Conservation (phyloP, 2,329 filamentous ascomycete species). For the Hypoxylon sp. region DNA sequence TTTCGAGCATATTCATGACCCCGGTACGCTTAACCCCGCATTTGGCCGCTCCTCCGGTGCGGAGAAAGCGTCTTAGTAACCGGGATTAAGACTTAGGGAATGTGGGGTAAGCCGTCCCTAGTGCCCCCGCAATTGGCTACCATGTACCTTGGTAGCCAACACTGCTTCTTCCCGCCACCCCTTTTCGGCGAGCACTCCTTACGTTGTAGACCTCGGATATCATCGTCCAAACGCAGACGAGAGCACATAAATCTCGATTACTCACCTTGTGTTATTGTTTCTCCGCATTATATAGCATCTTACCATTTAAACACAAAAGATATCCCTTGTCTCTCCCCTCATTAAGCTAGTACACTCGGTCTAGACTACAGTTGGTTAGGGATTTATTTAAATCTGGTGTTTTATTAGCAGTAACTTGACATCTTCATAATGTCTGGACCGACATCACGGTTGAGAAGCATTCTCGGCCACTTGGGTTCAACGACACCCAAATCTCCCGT, state of each 20-base stretch:
- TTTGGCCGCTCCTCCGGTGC: slow-evolving; percentile 10
- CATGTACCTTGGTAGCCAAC: background rate
- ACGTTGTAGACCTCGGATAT: background rate
- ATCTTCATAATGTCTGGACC: slow-evolving; percentile 71
- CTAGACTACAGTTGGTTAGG: background rate
- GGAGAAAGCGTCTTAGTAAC: slow-evolving; percentile 6
- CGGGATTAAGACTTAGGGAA: slow-evolving; percentile 10
- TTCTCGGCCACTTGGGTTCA: slow-evolving; percentile 67
- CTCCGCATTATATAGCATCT: background rate
- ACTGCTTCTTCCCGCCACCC: background rate
- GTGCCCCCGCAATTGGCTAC: slow-evolving; percentile 12
- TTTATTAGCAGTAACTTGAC: background rate
- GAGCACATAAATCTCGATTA: slow-evolving; percentile 7
- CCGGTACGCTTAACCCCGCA: slow-evolving; percentile 18
- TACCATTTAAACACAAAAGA: background rate
- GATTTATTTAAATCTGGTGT: background rate
- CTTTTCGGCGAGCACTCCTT: background rate
- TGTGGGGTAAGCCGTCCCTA: slow-evolving; percentile 15
- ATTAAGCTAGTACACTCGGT: background rate
- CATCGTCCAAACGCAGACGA: background rate
- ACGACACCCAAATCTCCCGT: slow-evolving; percentile 55
- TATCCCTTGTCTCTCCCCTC: background rate
- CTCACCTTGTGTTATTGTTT: background rate
- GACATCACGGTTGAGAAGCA: slow-evolving; percentile 71
- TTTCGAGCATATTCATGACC: background rate